These are phyloP conservation scores for Lathyrus oleraceus DNA, from an alignment of 306 rosid genomes.

Conservation along the genomic window DNA sequence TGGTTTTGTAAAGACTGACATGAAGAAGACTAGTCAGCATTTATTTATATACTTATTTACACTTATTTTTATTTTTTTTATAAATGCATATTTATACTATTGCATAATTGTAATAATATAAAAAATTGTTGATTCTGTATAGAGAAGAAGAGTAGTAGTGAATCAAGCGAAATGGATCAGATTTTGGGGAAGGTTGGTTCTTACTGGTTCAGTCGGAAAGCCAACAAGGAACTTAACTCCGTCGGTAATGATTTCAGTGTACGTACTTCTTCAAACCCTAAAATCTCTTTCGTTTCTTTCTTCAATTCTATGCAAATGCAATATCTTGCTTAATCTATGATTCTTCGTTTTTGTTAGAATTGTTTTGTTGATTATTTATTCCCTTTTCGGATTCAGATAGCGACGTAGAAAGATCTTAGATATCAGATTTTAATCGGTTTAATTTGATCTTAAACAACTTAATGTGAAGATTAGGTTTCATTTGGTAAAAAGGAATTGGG, in stretches of 20 bases:
- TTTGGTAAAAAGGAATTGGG: background rate
- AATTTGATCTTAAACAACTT: background rate
- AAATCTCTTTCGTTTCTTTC: background rate
- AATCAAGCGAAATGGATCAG: constrained; percentile 63
- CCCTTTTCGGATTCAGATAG: background rate
- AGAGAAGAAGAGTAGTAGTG: background rate
- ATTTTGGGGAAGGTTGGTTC: constrained; percentile 81
- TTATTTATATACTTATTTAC: too few relatives aligned
- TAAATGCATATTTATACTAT: background rate
- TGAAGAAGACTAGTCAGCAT: too few relatives aligned
- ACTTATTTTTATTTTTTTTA: too few relatives aligned
- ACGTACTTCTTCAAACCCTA: constrained; percentile 7
- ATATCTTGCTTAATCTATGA: constrained; percentile 16
- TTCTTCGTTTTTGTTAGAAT: background rate
- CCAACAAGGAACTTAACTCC: constrained; percentile 69
- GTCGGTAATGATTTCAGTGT: constrained; percentile 81
- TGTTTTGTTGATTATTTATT: background rate
- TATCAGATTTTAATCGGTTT: background rate
- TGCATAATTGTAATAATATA: background rate
- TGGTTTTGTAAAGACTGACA: too few relatives aligned
- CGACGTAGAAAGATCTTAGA: background rate
- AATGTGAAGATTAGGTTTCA: background rate
- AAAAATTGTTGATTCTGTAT: background rate
- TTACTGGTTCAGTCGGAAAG: constrained; percentile 83
- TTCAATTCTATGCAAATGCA: constrained; percentile 12